phyloP scores from a whole-genome alignment of 352 stramenopile genomes.

The Pythium oligandrum region DNA sequence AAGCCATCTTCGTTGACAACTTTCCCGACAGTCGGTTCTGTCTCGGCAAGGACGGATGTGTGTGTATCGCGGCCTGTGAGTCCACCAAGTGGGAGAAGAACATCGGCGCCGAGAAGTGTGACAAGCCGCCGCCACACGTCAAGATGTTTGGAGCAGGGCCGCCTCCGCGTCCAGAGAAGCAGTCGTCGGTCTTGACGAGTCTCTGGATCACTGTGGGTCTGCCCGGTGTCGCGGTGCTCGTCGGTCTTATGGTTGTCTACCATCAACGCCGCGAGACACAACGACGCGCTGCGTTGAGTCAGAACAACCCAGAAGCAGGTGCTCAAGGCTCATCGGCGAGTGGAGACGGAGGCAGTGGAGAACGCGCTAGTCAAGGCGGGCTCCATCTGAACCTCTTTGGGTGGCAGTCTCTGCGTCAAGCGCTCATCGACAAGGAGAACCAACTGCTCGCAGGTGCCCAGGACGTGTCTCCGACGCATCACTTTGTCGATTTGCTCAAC shows the following conservation, averaged over 20 bases:
- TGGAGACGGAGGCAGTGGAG: slow-evolving; percentile 1
- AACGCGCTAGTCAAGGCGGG: slow-evolving; percentile 5
- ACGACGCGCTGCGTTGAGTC: background rate
- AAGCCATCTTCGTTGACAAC: background rate
- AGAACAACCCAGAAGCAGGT: too few species aligned
- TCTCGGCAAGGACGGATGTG: slow-evolving; percentile 25
- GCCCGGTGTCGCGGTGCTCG: background rate
- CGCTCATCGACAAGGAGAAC: slow-evolving; percentile 15
- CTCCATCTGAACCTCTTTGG: slow-evolving; percentile 8
- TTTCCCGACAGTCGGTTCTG: slow-evolving; percentile 15
- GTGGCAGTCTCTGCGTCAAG: slow-evolving; percentile 13
- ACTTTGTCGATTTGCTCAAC: slow-evolving; percentile 14
- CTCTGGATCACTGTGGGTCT: background rate
- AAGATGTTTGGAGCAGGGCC: background rate
- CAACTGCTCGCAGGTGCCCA: slow-evolving; percentile 1
- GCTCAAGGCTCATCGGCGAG: background rate
- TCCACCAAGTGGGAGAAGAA: slow-evolving; percentile 17
- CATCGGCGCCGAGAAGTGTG: slow-evolving; percentile 14
- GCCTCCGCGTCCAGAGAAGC: background rate
- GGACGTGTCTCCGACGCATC: slow-evolving; percentile 10
- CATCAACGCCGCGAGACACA: too few species aligned
- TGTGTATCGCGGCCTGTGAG: slow-evolving; percentile 36
- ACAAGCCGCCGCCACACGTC: slow-evolving; percentile 2
- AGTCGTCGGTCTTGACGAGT: background rate
- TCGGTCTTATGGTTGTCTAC: too few species aligned